Conservation (phyloP, 2,329 filamentous ascomycete species). For the Tolypocladium paradoxum region DNA sequence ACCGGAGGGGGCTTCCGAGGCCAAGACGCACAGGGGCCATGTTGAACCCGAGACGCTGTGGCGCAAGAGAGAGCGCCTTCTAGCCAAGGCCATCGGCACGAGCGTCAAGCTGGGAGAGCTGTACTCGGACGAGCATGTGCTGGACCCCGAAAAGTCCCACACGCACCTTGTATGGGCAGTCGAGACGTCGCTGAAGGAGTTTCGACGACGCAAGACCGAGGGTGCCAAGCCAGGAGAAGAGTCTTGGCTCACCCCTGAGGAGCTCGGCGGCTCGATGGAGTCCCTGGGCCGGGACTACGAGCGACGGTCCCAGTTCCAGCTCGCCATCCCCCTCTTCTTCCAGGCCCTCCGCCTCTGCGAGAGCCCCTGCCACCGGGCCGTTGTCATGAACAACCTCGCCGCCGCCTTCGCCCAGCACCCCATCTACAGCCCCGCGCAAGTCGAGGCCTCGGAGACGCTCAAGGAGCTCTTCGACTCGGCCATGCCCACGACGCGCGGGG, state of each 20-base stretch:
- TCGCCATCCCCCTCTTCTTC: conserved; percentile 77
- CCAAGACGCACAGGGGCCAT: not conserved
- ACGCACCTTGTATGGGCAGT: conserved; percentile 68
- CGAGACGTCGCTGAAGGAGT: conserved; percentile 66
- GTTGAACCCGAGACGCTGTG: conserved; percentile 35
- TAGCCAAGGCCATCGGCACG: conserved; percentile 65
- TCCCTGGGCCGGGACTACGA: conserved; percentile 70
- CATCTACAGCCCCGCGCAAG: conserved; percentile 19
- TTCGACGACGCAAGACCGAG: conserved; percentile 53
- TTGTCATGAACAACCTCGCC: conserved; percentile 80
- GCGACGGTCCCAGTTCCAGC: conserved; percentile 60
- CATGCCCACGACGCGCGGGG: conserved; percentile 38
- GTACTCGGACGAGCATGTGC: conserved; percentile 66
- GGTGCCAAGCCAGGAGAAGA: conserved; percentile 62
- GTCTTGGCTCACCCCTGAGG: conserved; percentile 57
- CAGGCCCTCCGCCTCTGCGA: conserved; percentile 65
- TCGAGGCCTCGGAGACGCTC: conserved; percentile 16
- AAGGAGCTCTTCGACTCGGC: conserved; percentile 15
- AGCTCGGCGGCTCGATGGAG: conserved; percentile 66
- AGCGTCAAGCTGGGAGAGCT: conserved; percentile 77
- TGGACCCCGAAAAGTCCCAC: conserved; percentile 64
- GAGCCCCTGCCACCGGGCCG: conserved; percentile 62
- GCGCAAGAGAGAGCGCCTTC: conserved; percentile 51
- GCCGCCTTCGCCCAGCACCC: conserved; percentile 62
- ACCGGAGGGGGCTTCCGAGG: not conserved